Conservation (phyloP, 768 basidiomycete genomes). For the Hygrocybe punicea region DNA sequence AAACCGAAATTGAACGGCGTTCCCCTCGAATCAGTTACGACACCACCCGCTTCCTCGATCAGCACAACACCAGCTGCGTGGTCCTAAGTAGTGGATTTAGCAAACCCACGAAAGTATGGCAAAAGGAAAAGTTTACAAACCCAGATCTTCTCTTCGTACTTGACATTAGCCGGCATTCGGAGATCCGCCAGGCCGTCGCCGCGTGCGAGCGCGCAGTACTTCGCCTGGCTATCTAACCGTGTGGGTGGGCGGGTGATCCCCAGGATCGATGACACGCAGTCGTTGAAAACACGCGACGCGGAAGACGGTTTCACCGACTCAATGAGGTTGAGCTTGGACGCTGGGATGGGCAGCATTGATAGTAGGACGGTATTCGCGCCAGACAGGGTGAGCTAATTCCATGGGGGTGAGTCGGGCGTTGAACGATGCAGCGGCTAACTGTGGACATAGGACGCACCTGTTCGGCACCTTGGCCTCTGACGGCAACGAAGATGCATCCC, state of each 20-base stretch:
- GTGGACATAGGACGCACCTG: conserved; percentile 43
- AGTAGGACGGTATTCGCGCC: conserved; percentile 49
- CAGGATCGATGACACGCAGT: conserved; percentile 63
- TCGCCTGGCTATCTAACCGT: conserved; percentile 95
- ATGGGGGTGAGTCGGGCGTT: conserved; percentile 1
- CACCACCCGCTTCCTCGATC: conserved; percentile 83
- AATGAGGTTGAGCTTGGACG: conserved; percentile 61
- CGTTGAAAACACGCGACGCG: conserved; percentile 81
- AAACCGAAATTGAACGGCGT: conserved; percentile 76
- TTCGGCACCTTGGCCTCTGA: conserved; percentile 80
- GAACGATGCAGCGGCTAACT: background rate
- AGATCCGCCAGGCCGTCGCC: conserved; percentile 84
- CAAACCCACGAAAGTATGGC: background rate
- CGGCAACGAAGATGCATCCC: conserved; percentile 83
- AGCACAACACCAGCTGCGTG: conserved; percentile 85
- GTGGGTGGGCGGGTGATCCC: conserved; percentile 61
- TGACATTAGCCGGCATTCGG: conserved; percentile 71
- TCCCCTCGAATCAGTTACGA: conserved; percentile 83
- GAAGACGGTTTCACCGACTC: conserved; percentile 93
- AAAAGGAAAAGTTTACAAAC: conserved; percentile 35
- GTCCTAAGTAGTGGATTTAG: conserved; percentile 50
- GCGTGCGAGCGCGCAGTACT: conserved; percentile 82
- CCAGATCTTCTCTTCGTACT: conserved; percentile 95
- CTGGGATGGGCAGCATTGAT: conserved; percentile 48
- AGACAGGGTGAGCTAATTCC: conserved; percentile 49